These are phyloP conservation scores for Boletus huronensis DNA, from an alignment of 768 basidiomycete genomes.

Conservation along the genomic window DNA sequence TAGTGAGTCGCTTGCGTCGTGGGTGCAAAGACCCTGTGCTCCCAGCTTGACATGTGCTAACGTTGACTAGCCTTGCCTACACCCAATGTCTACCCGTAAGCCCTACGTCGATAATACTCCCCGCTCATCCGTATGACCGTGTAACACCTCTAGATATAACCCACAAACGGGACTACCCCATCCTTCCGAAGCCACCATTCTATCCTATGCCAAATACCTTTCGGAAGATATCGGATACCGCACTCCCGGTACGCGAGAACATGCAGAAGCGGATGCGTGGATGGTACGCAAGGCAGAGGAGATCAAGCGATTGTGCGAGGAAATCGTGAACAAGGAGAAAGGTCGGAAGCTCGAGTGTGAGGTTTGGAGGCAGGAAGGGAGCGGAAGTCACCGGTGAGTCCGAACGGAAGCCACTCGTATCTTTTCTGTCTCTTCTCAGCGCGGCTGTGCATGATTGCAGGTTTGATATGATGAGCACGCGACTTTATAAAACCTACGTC, in stretches of 20 bases:
- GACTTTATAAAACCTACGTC: constrained; percentile 83
- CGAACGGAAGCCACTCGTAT: background rate
- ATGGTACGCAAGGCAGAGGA: constrained; percentile 64
- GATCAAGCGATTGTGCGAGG: constrained; percentile 61
- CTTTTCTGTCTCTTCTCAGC: background rate
- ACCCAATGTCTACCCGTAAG: constrained; percentile 54
- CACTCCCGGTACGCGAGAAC: constrained; percentile 87
- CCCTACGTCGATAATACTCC: background rate
- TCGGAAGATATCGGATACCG: constrained; percentile 89
- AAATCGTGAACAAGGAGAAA: constrained; percentile 38
- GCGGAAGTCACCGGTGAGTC: constrained; percentile 79
- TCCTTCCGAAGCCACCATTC: constrained; percentile 67
- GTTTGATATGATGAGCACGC: constrained; percentile 88
- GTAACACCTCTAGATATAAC: constrained; percentile 33
- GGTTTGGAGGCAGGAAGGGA: constrained; percentile 86
- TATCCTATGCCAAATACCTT: constrained; percentile 58
- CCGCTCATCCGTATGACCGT: background rate
- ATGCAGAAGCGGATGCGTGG: constrained; percentile 82
- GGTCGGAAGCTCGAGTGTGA: constrained; percentile 78
- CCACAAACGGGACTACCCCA: constrained; percentile 58
- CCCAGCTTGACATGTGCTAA: background rate
- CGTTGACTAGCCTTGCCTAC: constrained; percentile 48
- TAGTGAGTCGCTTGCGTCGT: constrained; percentile 28
- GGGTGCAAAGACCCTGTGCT: background rate
- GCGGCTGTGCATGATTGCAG: constrained; percentile 34